These are phyloP conservation scores for Teratosphaeria zuluensis DNA, from an alignment of 2,329 filamentous ascomycete species.

Conservation along the genomic window DNA sequence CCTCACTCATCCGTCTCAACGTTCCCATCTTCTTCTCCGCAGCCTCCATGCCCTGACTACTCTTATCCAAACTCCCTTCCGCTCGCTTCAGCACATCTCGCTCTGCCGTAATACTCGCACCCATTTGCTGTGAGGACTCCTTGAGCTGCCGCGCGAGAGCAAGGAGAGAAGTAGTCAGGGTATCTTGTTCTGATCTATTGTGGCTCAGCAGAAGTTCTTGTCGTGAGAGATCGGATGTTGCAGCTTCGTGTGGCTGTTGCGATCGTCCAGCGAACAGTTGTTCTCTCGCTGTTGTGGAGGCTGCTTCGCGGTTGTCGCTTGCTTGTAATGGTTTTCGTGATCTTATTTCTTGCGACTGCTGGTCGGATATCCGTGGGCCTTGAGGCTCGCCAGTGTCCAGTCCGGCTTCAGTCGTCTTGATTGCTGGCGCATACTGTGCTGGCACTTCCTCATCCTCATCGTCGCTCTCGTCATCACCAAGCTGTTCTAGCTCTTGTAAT, in stretches of 20 bases:
- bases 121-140: constrained; percentile 61
- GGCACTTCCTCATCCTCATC: constrained; percentile 31
- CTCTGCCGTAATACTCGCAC: constrained; percentile 60
- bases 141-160: constrained; percentile 71
- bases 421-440: constrained; percentile 33
- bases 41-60: constrained; percentile 63
- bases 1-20: constrained; percentile 72
- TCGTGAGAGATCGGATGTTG: constrained; percentile 15
- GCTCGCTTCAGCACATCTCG: constrained; percentile 64
- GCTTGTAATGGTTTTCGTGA: constrained; percentile 14
- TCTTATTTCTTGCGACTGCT: constrained; percentile 10
- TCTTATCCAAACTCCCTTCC: constrained; percentile 66
- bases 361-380: constrained; percentile 5
- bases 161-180: constrained; percentile 71
- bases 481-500: constrained; percentile 58
- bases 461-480: constrained; percentile 33
- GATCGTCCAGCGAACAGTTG: constrained; percentile 27
- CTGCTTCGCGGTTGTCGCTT: constrained; percentile 19
- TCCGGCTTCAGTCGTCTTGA: constrained; percentile 19
- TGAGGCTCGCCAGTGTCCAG: constrained; percentile 16
- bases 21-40: constrained; percentile 69
- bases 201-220: constrained; percentile 63
- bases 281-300: constrained; percentile 26
- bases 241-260: constrained; percentile 6
- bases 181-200: constrained; percentile 73